phyloP scores from a whole-genome alignment of 768 basidiomycete species.

The Rubroboletus pulcherrimus region DNA sequence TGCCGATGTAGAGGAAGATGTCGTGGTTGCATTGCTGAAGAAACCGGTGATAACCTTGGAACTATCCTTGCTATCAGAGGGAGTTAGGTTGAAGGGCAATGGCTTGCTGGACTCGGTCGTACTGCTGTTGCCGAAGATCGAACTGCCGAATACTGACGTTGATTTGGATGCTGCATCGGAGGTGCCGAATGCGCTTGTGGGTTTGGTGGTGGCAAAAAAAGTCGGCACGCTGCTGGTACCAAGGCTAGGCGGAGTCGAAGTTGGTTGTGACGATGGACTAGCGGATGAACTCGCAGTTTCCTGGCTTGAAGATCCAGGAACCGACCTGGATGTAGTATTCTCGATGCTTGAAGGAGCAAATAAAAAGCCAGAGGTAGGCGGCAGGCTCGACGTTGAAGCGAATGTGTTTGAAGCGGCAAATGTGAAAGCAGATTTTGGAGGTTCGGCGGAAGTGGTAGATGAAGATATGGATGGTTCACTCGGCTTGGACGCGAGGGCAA shows the following conservation, averaged over 20 bases:
- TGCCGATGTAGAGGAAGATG: constrained; percentile 10
- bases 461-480: constrained; percentile 12
- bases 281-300: constrained; percentile 7
- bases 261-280: constrained; percentile 8
- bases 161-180: constrained; percentile 23
- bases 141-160: constrained; percentile 22
- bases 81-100: constrained; percentile 7
- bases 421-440: constrained; percentile 30
- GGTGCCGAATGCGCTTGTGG: constrained; percentile 12
- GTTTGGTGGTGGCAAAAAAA: constrained; percentile 22
- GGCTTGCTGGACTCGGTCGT: constrained; percentile 14
- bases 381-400: constrained; percentile 2
- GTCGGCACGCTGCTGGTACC: constrained; percentile 17
- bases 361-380: constrained; percentile 19
- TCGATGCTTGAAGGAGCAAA: constrained; percentile 11
- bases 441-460: constrained; percentile 14
- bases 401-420: constrained; percentile 16
- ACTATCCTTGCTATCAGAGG: constrained; percentile 11
- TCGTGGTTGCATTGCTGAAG: constrained; percentile 18
- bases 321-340: constrained; percentile 4
- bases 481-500: constrained; percentile 15
- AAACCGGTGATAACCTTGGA: constrained; percentile 12
- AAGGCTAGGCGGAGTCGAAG: constrained; percentile 12
- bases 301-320: constrained; percentile 8
- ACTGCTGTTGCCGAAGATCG: constrained; percentile 23